Percentiles rank a stretch among this genome's conserved stretches.
Evolutionary conservation across 306 rosid species (phyloP).

Genomic region (Crotalaria pallida): DNA sequence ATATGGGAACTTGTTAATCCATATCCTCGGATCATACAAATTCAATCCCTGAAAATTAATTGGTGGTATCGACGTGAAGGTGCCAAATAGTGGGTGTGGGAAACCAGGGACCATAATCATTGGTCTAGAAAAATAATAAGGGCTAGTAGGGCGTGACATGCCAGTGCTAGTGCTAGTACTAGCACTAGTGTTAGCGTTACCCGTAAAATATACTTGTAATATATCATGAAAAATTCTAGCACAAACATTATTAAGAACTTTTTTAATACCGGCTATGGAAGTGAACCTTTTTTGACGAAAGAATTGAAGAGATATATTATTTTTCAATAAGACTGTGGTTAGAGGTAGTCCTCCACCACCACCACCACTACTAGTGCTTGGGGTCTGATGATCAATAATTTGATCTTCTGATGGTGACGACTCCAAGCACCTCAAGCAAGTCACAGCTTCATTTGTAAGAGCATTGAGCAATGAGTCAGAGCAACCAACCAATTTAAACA

Average conservation of each 20-base stretch:
- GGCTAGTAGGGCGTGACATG: neutral
- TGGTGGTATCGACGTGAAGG: slow-evolving; percentile 22
- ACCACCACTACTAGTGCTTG: too few relatives aligned
- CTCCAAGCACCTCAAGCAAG: slow-evolving; percentile 37
- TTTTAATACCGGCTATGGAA: slow-evolving; percentile 36
- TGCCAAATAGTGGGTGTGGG: slow-evolving; percentile 54
- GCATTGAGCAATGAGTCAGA: slow-evolving; percentile 12
- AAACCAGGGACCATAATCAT: slow-evolving; percentile 37
- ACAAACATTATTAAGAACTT: slow-evolving; percentile 33
- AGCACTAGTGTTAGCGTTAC: too few relatives aligned
- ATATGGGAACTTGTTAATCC: slow-evolving; percentile 3
- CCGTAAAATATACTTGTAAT: slow-evolving; percentile 22
- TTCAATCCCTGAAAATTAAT: neutral
- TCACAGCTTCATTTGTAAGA: slow-evolving; percentile 38
- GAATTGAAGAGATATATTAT: slow-evolving; percentile 31
- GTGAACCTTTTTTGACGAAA: slow-evolving; percentile 29
- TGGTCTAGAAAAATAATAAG: neutral
- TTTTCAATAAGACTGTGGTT: slow-evolving; percentile 26
- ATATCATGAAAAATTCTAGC: slow-evolving; percentile 49
- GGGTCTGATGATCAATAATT: too few relatives aligned
- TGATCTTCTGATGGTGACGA: too few relatives aligned
- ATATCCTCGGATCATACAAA: slow-evolving; percentile 18
- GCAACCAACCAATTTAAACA: slow-evolving; percentile 6
- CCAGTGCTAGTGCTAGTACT: neutral
- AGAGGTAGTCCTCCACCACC: slow-evolving; percentile 6